Evolutionary conservation across 139 green algal genomes (phyloP).

Genomic region (Trebouxia sp.): DNA sequence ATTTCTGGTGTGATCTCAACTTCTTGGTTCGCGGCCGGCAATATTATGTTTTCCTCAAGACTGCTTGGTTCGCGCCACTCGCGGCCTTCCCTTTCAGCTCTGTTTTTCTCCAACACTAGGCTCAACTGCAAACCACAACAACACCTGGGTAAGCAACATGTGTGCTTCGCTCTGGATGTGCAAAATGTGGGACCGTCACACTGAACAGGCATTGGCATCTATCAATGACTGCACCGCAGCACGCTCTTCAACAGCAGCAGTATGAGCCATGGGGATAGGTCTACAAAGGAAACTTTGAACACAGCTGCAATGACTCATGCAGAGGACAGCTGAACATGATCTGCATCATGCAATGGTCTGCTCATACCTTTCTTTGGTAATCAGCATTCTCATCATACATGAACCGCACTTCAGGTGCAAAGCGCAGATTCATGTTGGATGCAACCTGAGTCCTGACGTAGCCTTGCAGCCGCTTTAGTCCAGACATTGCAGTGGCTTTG

Average conservation of each 20-base stretch:
- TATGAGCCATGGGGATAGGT: no score
- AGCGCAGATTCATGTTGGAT: constrained; percentile 58
- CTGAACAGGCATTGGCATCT: no score
- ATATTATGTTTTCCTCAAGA: background rate
- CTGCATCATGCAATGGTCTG: constrained; percentile 44
- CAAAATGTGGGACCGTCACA: no score
- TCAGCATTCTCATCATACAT: constrained; percentile 87
- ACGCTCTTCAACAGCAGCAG: no score
- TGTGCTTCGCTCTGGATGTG: no score
- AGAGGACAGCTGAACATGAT: background rate
- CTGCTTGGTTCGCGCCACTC: no score
- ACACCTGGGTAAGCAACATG: no score
- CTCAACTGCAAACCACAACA: no score
- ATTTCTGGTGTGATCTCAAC: background rate
- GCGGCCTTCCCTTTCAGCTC: no score
- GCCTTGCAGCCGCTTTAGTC: constrained; percentile 35
- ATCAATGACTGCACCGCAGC: no score
- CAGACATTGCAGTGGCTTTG: constrained; percentile 10
- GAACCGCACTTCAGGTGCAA: constrained; percentile 90
- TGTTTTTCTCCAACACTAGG: no score
- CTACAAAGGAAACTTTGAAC: no score
- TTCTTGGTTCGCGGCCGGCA: background rate
- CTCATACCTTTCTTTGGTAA: constrained; percentile 67
- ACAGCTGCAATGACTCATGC: background rate
- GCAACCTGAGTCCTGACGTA: constrained; percentile 84